Base-by-base conservation (phyloP, 306 rosid genomes). In the Dryas octopetala region DNA sequence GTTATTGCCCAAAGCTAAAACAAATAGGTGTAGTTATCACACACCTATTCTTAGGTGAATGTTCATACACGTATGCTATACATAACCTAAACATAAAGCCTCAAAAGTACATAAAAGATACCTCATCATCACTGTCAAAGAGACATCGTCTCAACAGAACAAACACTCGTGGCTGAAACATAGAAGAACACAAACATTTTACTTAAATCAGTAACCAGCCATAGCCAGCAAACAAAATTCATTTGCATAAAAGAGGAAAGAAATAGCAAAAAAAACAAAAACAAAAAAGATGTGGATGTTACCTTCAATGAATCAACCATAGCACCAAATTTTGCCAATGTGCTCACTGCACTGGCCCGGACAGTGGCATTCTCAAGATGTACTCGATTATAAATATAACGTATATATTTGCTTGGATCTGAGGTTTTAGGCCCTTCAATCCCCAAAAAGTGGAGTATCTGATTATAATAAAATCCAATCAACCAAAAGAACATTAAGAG, bases 351-450 rank as follows among this genome's bases (percentile, higher is more conserved):
- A 81, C 97, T 81, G 63, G 99, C 97, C 77, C 99, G 85, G 47
- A 95, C 99, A 70, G 99, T 95, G 17, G 97, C 96, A 86, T 95
- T 95, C 82, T 95, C 99, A 81, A 95, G 99, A 90, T 95, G 99
- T 46, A 95, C 97, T 72, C 99, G 86, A 68, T 95, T 95, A 84
- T 92, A 95, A 68, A 95, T 95, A 74, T 92, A 95, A 15, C 97
- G 91, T 70, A 92, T 95, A 71, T 91, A 95, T 83, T 95, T 95
- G 92, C 97, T 88, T 66, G 99, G 97, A 84, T 95, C 99, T 15
- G 95, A 85, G 68, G 99, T 92, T 89, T 92, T 95, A 71, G 99
- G 99, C 66, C 99, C 99, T 85, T 95, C 99, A 77, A 92, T 84
- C 50, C 99, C 97, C 83, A 95, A 83, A 82, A 95, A 95, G 86